Conservation (phyloP, 2,329 filamentous ascomycete genomes). For the Fusarium sp. region DNA sequence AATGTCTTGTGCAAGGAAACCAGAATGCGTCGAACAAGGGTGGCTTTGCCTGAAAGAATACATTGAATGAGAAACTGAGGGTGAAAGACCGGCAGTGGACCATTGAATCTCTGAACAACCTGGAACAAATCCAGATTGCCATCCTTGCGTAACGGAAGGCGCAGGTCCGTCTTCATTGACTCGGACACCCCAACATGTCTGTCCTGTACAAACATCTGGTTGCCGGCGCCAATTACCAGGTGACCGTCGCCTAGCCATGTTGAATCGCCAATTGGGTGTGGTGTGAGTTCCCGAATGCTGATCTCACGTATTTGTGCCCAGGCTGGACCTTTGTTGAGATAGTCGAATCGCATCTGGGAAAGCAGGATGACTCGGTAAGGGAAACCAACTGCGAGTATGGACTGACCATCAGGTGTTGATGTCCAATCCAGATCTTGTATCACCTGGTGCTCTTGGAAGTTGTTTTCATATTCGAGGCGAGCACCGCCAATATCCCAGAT, state of each 20-base stretch:
- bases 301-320: conserved; percentile 91
- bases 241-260: conserved; percentile 90
- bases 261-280: conserved; percentile 92
- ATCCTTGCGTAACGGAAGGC: conserved; percentile 62
- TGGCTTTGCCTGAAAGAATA: conserved; percentile 82
- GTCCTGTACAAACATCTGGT: conserved; percentile 89
- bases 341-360: conserved; percentile 91
- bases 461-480: conserved; percentile 83
- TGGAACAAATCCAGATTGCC: conserved; percentile 80
- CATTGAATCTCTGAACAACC: conserved; percentile 85
- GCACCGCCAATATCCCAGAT: conserved; percentile 92
- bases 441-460: conserved; percentile 77
- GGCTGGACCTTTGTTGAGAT: conserved; percentile 87
- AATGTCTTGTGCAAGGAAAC: conserved; percentile 79
- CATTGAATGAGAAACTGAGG: conserved; percentile 91
- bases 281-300: conserved; percentile 82
- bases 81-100: conserved; percentile 89
- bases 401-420: conserved; percentile 88
- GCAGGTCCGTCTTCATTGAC: conserved; percentile 67
- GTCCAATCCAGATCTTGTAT: conserved; percentile 95
- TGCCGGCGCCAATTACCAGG: conserved; percentile 88
- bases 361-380: conserved; percentile 86
- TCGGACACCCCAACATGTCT: conserved; percentile 77
- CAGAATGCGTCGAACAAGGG: conserved; percentile 79
- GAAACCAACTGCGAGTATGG: conserved; percentile 92